Conservation (phyloP, 2,329 filamentous ascomycete genomes). For the Aureobasidium sp. region DNA sequence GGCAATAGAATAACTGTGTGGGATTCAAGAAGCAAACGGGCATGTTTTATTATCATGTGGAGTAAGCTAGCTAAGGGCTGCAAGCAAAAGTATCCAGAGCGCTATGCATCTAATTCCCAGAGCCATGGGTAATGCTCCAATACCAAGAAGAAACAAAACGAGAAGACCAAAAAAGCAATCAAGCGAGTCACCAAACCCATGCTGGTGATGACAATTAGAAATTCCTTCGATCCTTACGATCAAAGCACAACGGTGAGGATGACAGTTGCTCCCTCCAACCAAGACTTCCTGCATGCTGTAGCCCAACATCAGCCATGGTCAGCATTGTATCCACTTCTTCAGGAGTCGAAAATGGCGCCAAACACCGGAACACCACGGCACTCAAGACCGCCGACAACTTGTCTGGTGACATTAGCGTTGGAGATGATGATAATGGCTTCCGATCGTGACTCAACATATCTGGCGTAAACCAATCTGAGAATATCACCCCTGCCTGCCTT, state of each 20-base stretch:
- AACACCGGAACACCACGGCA: constrained; percentile 58
- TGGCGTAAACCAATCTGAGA: constrained; percentile 47
- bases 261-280: not conserved
- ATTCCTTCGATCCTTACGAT: not conserved
- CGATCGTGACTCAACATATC: constrained; percentile 40
- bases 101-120: constrained; percentile 4
- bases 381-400: constrained; percentile 63
- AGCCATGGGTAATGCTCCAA: not conserved
- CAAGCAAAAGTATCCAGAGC: constrained; percentile 4
- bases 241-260: constrained; percentile 2
- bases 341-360: constrained; percentile 69
- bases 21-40: not conserved
- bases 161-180: constrained; percentile 1
- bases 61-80: not conserved
- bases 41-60: not conserved
- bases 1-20: not conserved
- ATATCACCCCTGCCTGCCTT: constrained; percentile 55
- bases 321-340: constrained; percentile 18
- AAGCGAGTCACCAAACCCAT: not conserved
- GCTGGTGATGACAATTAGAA: not conserved
- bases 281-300: not conserved
- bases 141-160: not conserved
- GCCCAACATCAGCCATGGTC: not conserved
- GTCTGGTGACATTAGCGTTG: constrained; percentile 60
- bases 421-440: constrained; percentile 70